Evolutionary conservation across 345 rosid species (phyloP).

Genomic region (Salix brachista): DNA sequence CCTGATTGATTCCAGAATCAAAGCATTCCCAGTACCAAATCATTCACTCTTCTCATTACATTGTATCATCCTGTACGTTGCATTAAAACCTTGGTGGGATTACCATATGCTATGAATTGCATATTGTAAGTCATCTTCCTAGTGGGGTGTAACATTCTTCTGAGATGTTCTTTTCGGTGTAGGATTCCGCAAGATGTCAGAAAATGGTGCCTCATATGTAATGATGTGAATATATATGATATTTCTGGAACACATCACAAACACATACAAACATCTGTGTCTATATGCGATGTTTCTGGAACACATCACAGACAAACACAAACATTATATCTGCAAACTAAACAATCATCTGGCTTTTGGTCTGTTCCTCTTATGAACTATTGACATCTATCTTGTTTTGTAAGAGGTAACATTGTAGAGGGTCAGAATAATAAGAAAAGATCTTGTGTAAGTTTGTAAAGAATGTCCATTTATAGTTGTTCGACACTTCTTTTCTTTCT

Average conservation of each 20-base stretch:
- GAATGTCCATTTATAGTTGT: background rate
- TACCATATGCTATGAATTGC: background rate
- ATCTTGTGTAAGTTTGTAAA: background rate
- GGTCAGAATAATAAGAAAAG: background rate
- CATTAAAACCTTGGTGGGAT: background rate
- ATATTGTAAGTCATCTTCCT: background rate
- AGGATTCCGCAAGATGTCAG: background rate
- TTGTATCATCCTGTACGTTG: background rate
- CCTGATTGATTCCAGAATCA: background rate
- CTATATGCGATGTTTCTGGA: background rate
- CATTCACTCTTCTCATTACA: background rate
- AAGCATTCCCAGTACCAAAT: background rate
- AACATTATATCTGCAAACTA: background rate
- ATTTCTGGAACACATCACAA: background rate
- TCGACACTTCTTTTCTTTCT: background rate
- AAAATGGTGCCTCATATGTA: background rate
- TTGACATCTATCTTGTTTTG: background rate
- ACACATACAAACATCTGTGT: background rate
- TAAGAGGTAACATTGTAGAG: background rate
- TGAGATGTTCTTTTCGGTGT: background rate
- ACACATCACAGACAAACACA: background rate
- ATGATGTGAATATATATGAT: background rate
- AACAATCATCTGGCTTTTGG: background rate
- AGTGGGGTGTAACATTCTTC: background rate
- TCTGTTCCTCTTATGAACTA: background rate